Conservation (phyloP, 2,329 filamentous ascomycete genomes). For the Fusarium sp. region DNA sequence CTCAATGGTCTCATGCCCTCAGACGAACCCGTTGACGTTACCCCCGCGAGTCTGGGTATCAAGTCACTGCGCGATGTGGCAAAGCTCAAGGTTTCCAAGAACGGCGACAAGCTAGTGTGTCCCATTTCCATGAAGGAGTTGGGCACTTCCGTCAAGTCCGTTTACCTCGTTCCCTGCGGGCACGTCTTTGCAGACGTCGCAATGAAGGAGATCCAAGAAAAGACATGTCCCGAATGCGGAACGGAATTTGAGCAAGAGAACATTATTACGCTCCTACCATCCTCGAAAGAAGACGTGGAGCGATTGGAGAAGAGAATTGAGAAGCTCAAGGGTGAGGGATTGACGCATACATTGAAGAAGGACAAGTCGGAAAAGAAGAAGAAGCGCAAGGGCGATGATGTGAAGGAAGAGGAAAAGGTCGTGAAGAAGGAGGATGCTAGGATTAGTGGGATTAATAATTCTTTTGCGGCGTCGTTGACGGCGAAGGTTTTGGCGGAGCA, state of each 20-base stretch:
- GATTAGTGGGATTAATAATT: conserved; percentile 82
- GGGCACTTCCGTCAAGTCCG: conserved; percentile 80
- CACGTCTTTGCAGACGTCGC: conserved; percentile 92
- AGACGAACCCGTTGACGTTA: conserved; percentile 66
- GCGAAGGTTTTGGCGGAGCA: conserved; percentile 90
- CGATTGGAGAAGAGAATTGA: conserved; percentile 74
- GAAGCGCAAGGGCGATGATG: conserved; percentile 69
- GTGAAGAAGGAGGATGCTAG: conserved; percentile 59
- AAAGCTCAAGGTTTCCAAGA: conserved; percentile 77
- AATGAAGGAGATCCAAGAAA: conserved; percentile 80
- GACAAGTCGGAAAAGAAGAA: conserved; percentile 73
- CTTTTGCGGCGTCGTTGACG: conserved; percentile 85
- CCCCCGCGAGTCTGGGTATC: conserved; percentile 68
- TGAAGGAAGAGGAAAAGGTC: conserved; percentile 58
- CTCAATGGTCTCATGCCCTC: conserved; percentile 69
- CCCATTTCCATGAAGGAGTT: conserved; percentile 89
- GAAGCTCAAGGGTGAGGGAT: conserved; percentile 74
- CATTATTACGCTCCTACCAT: conserved; percentile 84
- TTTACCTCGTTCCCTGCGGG: conserved; percentile 94
- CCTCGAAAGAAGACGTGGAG: conserved; percentile 75
- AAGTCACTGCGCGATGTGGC: conserved; percentile 87
- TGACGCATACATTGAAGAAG: conserved; percentile 92
- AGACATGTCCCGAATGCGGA: conserved; percentile 77
- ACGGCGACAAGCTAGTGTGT: conserved; percentile 76
- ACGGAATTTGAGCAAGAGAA: conserved; percentile 78